phyloP scores from a whole-genome alignment of 1,139 yeast species.

The Sugiyamaella sp. region DNA sequence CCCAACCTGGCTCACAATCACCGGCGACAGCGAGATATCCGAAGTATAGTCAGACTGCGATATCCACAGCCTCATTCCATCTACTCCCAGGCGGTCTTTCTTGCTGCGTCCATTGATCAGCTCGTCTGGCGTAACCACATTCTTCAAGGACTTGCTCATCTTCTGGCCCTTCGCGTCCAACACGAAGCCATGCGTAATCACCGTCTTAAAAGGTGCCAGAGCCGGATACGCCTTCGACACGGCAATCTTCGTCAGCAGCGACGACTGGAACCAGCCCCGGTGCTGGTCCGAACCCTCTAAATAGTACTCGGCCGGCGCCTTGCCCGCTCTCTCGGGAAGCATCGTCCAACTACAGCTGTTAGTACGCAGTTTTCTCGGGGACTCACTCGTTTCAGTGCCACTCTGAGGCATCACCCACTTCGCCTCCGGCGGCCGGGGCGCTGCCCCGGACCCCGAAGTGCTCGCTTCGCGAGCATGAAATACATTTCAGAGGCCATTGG shows the following conservation, averaged over 20 bases:
- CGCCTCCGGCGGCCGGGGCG: background rate
- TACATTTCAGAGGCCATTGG: too few species aligned
- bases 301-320: conserved; percentile 66
- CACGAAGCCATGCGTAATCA: conserved; percentile 92
- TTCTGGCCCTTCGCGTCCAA: conserved; percentile 83
- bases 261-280: conserved; percentile 98
- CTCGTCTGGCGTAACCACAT: conserved; percentile 64
- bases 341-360: conserved; percentile 68
- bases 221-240: conserved; percentile 36
- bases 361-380: too few species aligned
- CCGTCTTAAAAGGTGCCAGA: conserved; percentile 67
- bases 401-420: too few species aligned
- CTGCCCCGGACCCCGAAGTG: background rate
- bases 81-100: conserved; percentile 79
- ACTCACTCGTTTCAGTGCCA: too few species aligned
- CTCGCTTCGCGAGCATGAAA: background rate
- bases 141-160: conserved; percentile 94
- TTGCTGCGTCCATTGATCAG: conserved; percentile 65
- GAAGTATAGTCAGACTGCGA: conserved; percentile 85
- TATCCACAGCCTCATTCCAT: conserved; percentile 88
- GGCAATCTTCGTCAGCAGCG: conserved; percentile 77
- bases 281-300: conserved; percentile 97
- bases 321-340: conserved; percentile 46
- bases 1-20: conserved; percentile 71
- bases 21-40: conserved; percentile 77